phyloP scores from a whole-genome alignment of 2,329 filamentous ascomycete genomes.

The Didymella pinodella region DNA sequence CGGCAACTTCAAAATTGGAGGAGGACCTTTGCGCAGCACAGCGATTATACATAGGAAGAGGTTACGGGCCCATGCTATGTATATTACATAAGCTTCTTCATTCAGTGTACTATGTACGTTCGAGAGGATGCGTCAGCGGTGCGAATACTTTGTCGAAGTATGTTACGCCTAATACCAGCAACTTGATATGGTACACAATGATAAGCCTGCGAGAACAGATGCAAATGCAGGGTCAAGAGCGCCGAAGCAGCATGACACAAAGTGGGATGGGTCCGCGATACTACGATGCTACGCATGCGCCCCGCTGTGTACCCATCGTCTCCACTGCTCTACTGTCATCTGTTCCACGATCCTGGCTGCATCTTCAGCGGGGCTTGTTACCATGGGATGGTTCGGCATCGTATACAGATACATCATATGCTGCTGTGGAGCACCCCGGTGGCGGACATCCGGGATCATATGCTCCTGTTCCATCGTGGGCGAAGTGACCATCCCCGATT shows the following conservation, averaged over 20 bases:
- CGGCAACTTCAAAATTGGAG: not conserved
- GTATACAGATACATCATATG: constrained; percentile 4
- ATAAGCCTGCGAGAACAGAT: not conserved
- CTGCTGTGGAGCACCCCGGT: constrained; percentile 9
- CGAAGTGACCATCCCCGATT: constrained; percentile 4
- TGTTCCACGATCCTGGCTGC: constrained; percentile 9
- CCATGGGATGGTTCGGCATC: not conserved
- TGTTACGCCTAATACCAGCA: not conserved
- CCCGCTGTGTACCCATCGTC: constrained; percentile 10
- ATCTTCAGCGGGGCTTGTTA: not conserved
- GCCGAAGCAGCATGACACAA: not conserved
- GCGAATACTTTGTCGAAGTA: not conserved
- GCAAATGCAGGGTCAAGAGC: not conserved
- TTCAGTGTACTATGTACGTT: not conserved
- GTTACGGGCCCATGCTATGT: not conserved
- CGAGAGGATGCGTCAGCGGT: not conserved
- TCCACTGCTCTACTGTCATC: constrained; percentile 15
- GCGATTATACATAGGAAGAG: not conserved
- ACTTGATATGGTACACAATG: not conserved
- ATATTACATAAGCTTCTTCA: not conserved
- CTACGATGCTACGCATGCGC: not conserved
- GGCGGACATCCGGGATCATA: not conserved
- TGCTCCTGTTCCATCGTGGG: constrained; percentile 8
- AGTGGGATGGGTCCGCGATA: not conserved
- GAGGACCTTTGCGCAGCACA: not conserved